phyloP scores from a whole-genome alignment of 179 eudicot genomes.

The Camellia oleifera region DNA sequence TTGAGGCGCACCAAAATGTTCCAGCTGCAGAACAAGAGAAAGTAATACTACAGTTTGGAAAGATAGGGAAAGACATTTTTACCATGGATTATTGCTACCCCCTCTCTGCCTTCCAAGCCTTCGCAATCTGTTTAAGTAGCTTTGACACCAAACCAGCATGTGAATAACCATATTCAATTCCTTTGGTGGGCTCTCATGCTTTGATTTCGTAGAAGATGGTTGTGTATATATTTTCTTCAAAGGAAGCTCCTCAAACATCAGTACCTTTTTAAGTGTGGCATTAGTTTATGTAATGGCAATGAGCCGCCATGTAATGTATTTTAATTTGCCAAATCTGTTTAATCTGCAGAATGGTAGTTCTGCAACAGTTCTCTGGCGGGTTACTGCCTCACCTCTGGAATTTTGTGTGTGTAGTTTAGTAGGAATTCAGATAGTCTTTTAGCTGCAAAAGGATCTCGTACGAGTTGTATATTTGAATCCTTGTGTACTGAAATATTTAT shows the following conservation, averaged over 20 bases:
- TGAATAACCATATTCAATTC: slow-evolving; percentile 29
- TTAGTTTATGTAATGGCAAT: slow-evolving; percentile 4
- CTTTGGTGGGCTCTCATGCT: neutral
- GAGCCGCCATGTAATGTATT: slow-evolving; percentile 2
- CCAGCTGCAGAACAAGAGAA: slow-evolving; percentile 45
- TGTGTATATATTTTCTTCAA: slow-evolving; percentile 16
- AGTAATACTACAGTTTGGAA: slow-evolving; percentile 57
- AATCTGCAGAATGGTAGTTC: slow-evolving; percentile 9
- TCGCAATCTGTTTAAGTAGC: slow-evolving; percentile 59
- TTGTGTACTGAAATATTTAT: neutral
- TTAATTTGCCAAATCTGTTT: slow-evolving; percentile 5
- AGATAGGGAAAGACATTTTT: slow-evolving; percentile 61
- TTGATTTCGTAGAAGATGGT: slow-evolving; percentile 2
- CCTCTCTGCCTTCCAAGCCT: slow-evolving; percentile 57
- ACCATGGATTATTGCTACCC: slow-evolving; percentile 64
- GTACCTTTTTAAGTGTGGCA: slow-evolving; percentile 1
- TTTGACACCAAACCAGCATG: slow-evolving; percentile 63
- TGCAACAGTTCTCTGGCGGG: slow-evolving; percentile 5
- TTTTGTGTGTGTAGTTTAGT: neutral
- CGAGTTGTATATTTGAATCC: neutral
- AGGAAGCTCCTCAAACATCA: slow-evolving; percentile 6
- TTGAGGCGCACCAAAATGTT: slow-evolving; percentile 29
- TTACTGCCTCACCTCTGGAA: neutral
- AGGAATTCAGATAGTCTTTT: slow-evolving; percentile 14
- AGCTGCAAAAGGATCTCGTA: neutral